phyloP scores from a whole-genome alignment of 805 yeast species.

The Kuraishia capsulata region DNA sequence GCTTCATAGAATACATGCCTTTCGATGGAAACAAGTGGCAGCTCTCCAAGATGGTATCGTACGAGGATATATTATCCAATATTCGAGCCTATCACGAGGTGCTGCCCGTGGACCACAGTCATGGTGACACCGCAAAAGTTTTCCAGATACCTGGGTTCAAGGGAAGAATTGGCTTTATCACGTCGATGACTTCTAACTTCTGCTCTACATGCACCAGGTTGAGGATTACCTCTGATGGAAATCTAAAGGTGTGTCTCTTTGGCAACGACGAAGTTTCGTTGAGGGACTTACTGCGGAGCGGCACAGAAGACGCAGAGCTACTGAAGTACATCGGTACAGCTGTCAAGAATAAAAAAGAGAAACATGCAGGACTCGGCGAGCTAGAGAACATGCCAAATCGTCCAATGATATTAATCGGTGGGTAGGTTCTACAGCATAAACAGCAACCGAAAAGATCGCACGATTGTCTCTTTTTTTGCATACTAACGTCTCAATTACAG shows the following conservation, averaged over 20 bases:
- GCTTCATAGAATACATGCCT: conserved; percentile 54
- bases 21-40: conserved; percentile 49
- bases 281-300: conserved; percentile 31
- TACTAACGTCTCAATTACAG: conserved; percentile 1
- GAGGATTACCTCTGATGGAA: conserved; percentile 44
- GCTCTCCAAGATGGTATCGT: conserved; percentile 32
- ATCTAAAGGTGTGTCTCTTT: conserved; percentile 44
- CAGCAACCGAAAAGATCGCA: too few relatives aligned
- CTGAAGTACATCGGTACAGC: conserved; percentile 32
- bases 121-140: conserved; percentile 44
- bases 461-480: not conserved
- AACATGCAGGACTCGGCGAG: conserved; percentile 42
- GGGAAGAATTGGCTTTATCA: conserved; percentile 42
- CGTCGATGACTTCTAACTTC: conserved; percentile 47
- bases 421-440: conserved; percentile 28
- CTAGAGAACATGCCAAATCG: conserved; percentile 37
- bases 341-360: conserved; percentile 35
- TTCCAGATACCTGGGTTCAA: conserved; percentile 29
- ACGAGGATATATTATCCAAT: conserved; percentile 29
- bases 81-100: conserved; percentile 24
- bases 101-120: conserved; percentile 12
- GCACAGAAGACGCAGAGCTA: conserved; percentile 24
- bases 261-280: conserved; percentile 42
- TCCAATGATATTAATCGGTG: conserved; percentile 51
- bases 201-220: conserved; percentile 44